Evolutionary conservation across 2,329 filamentous ascomycete species (phyloP), one percentile per base, ranked within the genome.

Genomic region (Penicillium vulpinum): DNA sequence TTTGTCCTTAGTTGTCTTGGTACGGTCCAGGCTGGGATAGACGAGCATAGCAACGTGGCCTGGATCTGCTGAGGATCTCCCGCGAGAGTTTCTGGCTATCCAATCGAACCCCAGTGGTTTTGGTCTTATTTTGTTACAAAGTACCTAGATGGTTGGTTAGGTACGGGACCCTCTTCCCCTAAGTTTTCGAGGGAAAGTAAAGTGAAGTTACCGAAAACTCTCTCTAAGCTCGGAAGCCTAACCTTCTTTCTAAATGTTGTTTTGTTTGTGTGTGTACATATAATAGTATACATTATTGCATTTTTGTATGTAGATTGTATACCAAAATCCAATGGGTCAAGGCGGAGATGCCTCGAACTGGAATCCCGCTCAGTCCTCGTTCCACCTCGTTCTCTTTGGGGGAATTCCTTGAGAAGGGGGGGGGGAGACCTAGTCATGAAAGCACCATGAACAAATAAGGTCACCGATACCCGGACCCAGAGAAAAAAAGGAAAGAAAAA

Each of bases 51-150:
- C 51, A 54, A 43, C 33, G 49, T 47, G 45, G 52, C 45, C 60
- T 70, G 54, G 70, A 72, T 72, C 70, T 70, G 60, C 68, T 66
- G 68, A 61, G 70, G 70, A 73, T 72, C 70, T 72, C 70, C 70
- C 70, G 70, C 58, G 66, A 71, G 68, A 62, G 64, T 72, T 71
- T 68, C 52, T 43, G 26, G 50, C 57, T 60, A 65, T 62, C 62
- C 62, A 65, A 67, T 67, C 59, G 61, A 65, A 66, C 60, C 38
- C 65, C 54, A 51, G 40, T 7, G 5, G 4, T 28, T 9, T 29
- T 43, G 10, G 50, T 43, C 29, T 51, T 2, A 33, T 36, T n/a
- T n/a, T n/a, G n/a, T n/a, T n/a, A n/a, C n/a, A n/a, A n/a, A n/a
- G n/a, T n/a, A n/a, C n/a, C n/a, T 49, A 29, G 40, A 8, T n/a